Evolutionary conservation across 1,284 basidiomycete genomes (phyloP).

Genomic region (Leucoagaricus sp.): DNA sequence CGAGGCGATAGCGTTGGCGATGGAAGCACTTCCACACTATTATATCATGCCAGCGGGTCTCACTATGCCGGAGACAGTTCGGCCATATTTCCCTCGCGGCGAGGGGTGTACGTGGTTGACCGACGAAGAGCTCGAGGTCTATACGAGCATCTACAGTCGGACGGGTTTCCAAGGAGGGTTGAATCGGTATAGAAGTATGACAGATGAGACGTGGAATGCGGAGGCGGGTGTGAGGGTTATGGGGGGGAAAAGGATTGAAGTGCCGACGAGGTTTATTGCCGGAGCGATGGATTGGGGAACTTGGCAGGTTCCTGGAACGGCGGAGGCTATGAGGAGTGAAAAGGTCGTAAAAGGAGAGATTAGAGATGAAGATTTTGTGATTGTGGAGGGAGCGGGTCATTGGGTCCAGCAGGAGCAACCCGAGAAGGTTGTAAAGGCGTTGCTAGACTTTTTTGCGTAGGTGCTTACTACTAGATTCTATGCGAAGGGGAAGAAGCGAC

Average conservation of each 20-base stretch:
- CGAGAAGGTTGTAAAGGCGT: slow-evolving; percentile 38
- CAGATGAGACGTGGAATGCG: slow-evolving; percentile 29
- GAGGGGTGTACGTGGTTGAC: slow-evolving; percentile 46
- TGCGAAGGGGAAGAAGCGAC: no score
- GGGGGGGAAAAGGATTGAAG: slow-evolving; percentile 40
- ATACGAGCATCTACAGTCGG: slow-evolving; percentile 47
- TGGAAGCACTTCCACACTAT: slow-evolving; percentile 56
- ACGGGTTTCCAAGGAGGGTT: slow-evolving; percentile 67
- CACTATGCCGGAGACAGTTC: slow-evolving; percentile 54
- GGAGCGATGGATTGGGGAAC: slow-evolving; percentile 61
- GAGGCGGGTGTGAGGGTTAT: slow-evolving; percentile 35
- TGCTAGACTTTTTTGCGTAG: slow-evolving; percentile 39
- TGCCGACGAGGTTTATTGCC: slow-evolving; percentile 56
- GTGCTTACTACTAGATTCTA: background rate
- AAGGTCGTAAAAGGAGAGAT: slow-evolving; percentile 37
- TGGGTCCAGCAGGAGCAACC: slow-evolving; percentile 62
- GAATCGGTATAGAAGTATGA: slow-evolving; percentile 50
- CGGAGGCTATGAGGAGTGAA: slow-evolving; percentile 36
- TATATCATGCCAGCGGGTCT: slow-evolving; percentile 58
- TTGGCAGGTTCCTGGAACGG: slow-evolving; percentile 52
- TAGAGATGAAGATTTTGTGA: slow-evolving; percentile 48
- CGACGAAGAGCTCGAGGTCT: slow-evolving; percentile 50
- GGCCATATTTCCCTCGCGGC: slow-evolving; percentile 24
- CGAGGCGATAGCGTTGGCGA: slow-evolving; percentile 19
- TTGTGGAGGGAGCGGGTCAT: slow-evolving; percentile 60